phyloP scores from a whole-genome alignment of 140 eudicot genomes.

The Flaveria floridana region DNA sequence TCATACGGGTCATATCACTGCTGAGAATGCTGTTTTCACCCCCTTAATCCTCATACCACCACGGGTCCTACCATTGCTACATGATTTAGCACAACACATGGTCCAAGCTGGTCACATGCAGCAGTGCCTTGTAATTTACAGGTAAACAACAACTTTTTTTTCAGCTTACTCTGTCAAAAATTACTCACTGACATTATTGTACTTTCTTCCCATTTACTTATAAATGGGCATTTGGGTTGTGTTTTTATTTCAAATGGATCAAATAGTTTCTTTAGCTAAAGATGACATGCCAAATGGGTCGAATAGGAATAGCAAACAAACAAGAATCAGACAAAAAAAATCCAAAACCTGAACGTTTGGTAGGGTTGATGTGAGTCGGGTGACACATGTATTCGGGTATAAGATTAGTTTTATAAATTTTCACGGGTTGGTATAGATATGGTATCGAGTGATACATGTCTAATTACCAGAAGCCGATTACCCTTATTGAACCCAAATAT shows the following conservation, averaged over 20 bases:
- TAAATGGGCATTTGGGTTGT: neutral
- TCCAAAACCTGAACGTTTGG: neutral
- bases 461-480: neutral
- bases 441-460: neutral
- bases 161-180: neutral
- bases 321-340: neutral
- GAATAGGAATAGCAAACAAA: neutral
- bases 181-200: neutral
- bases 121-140: conserved; percentile 77
- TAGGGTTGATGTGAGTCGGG: neutral
- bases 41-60: conserved; percentile 92
- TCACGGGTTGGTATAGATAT: neutral
- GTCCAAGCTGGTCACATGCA: conserved; percentile 85
- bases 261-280: neutral
- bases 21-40: conserved; percentile 69
- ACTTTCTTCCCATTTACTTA: neutral
- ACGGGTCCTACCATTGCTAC: conserved; percentile 81
- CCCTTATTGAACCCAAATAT: neutral
- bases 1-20: conserved; percentile 52
- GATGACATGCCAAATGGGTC: neutral
- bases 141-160: conserved; percentile 40
- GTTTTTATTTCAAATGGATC: neutral
- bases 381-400: neutral
- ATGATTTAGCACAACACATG: conserved; percentile 90
- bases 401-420: neutral